A percentile compares a stretch with the other conserved stretches of the same genome.
Evolutionary conservation across 352 stramenopile species (phyloP).

Genomic region (Phytophthora quininea): DNA sequence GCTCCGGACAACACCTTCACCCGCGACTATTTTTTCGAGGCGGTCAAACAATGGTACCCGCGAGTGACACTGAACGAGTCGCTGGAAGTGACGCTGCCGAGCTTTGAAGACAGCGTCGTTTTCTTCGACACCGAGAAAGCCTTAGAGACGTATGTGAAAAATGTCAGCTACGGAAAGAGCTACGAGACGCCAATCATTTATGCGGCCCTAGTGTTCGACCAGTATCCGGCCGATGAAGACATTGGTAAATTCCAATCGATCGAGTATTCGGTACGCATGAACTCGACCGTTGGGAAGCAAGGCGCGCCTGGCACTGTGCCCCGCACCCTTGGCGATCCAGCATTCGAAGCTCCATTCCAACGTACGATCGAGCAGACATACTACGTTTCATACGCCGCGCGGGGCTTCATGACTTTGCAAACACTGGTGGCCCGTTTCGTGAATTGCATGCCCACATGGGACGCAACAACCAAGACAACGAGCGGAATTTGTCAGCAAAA

Average conservation of each 20-base stretch:
- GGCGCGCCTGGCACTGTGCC: conserved; percentile 34
- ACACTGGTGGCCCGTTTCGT: conserved; percentile 63
- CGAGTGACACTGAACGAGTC: conserved; percentile 25
- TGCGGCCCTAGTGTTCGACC: conserved; percentile 66
- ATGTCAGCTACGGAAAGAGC: conserved; percentile 50
- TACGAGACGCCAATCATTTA: conserved; percentile 55
- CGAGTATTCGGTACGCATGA: conserved; percentile 73
- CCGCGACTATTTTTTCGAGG: conserved; percentile 67
- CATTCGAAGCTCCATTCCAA: conserved; percentile 57
- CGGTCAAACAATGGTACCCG: conserved; percentile 62
- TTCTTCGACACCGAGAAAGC: conserved; percentile 58
- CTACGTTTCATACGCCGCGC: conserved; percentile 44
- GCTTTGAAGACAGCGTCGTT: conserved; percentile 62
- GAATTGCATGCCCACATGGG: conserved; percentile 62
- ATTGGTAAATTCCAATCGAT: conserved; percentile 59
- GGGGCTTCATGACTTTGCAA: conserved; percentile 74
- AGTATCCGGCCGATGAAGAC: conserved; percentile 35
- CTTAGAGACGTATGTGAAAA: conserved; percentile 55
- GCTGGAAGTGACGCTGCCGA: conserved; percentile 39
- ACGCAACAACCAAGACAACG: conserved; percentile 40
- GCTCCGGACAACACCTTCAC: conserved; percentile 62
- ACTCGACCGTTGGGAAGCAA: conserved; percentile 45
- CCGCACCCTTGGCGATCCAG: conserved; percentile 50
- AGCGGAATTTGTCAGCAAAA: conserved; percentile 50
- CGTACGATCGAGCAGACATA: conserved; percentile 44